Base-by-base conservation (phyloP, 805 yeast genomes). In the Wickerhamiella parazyma region DNA sequence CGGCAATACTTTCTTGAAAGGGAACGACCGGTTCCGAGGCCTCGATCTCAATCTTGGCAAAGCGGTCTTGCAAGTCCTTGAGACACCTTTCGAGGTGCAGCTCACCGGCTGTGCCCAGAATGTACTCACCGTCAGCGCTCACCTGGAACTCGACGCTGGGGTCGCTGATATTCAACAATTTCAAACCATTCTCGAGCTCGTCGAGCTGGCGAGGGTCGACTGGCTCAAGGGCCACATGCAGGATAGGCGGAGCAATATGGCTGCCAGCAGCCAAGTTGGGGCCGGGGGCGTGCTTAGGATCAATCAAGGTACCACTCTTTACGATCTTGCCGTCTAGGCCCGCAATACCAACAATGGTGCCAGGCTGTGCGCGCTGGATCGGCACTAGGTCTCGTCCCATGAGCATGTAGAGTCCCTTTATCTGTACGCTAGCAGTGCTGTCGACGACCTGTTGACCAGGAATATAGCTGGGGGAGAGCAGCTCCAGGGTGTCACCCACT, bases 201-300 rank as follows among this genome's bases (percentile, higher is more conserved):
- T 73, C 77, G 70, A 86, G 73, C 52, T 85, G 78, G 39, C 79
- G 70, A 8, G 95, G 95, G 53, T 85, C 81, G 4, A 73, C 79
- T 1, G 99, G 95, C 58, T 91, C 99, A n/a, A 91, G 67, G 0
- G 98, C 96, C 25, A 91, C 95, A 51, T 86, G 76, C 52, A 91
- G 84, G 57, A 91, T 89, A 1, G 98, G 98, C 25, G 85, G 82
- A n/a, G 81, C 74, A 12, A 80, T 72, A 9, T 76, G 62, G 44
- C 76, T 80, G 16, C 85, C 67, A 50, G 84, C 80, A 0, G 95
- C 95, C 41, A 79, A 65, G 52, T 80, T 80, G n/a, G 77, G 76
- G 33, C 86, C 87, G 4, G 71, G 64, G 1, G 70, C 58, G 11
- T n/a, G 10, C 2, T 70, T 72, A 0, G 74, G 68, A 38, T 76